Conservation (phyloP, 1,139 yeast species). For the Pneumocystis jirovecii region DNA sequence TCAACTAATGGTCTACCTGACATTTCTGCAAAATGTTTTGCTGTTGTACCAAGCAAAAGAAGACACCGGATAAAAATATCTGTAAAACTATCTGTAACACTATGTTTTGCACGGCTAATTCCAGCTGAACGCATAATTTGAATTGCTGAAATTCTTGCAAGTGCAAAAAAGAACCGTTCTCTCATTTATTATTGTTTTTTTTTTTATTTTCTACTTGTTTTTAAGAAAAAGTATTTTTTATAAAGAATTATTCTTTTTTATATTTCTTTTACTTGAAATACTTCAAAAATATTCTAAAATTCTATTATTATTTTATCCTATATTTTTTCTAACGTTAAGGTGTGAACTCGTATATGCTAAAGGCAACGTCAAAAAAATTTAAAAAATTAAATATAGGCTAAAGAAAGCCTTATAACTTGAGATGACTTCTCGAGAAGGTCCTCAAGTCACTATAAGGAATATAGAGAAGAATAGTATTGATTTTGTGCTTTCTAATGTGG, state of each 20-base stretch:
- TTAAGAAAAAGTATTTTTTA: neutral
- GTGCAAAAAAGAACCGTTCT: slow-evolving; percentile 9
- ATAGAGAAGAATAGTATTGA: slow-evolving; percentile 79
- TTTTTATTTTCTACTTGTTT: neutral
- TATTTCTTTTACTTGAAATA: too few species aligned
- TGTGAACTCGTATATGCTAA: too few species aligned
- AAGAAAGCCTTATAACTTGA: neutral
- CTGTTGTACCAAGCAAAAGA: slow-evolving; percentile 29
- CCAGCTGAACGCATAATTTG: slow-evolving; percentile 58
- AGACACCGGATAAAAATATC: slow-evolving; percentile 48
- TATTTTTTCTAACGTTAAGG: neutral
- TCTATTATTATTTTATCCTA: too few species aligned
- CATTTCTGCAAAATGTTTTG: slow-evolving; percentile 29
- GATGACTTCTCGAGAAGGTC: slow-evolving; percentile 31
- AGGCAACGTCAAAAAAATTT: neutral
- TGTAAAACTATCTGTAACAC: slow-evolving; percentile 45
- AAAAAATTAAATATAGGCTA: neutral
- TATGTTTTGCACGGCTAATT: slow-evolving; percentile 53
- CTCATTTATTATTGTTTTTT: neutral
- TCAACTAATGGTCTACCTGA: slow-evolving; percentile 31
- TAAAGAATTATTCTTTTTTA: neutral
- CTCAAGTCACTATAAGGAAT: slow-evolving; percentile 77
- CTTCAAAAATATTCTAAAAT: too few species aligned
- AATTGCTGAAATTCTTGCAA: slow-evolving; percentile 10
- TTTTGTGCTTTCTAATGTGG: slow-evolving; percentile 75